Evolutionary conservation across 345 rosid species (phyloP), one percentile per base, ranked within the genome.

Genomic region (Eutrema yunnanense): DNA sequence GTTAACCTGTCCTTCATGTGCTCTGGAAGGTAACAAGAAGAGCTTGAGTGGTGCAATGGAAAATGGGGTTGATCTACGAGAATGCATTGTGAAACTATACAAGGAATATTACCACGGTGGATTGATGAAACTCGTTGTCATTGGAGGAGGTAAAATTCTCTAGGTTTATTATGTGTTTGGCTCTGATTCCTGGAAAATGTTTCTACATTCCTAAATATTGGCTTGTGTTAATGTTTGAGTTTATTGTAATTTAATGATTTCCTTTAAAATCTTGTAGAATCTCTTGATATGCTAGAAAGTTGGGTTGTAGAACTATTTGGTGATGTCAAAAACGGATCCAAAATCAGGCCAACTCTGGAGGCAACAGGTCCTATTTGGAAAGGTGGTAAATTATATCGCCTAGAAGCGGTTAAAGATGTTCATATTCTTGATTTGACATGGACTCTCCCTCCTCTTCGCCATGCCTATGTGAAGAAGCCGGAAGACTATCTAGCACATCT

Each of bases 401-500:
- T 95, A 75, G 86, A 87, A 80, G 98, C 97, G 16, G 94, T 95
- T 60, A 92, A 86, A 80, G 99, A 95, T 84, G 84, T 90, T 69
- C 88, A 95, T 81, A 86, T 85, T 64, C 96, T 95, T 47, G 86
- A 87, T 74, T 83, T 95, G 78, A 76, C 87, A 40, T 95, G 99
- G 98, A 84, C 89, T 40, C 82, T 95, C 59, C 98, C 99, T 38
- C 89, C 92, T 73, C 96, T 95, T 77, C 93, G 86, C 64, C 82
- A 84, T 77, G 87, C 88, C 43, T 92, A 95, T 82, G 78, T 87
- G 78, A 95, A 90, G 87, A 95, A 95, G 82, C 78, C 97, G 6
- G 98, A 95, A 82, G 98, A 90, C 79, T 95, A 95, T 82, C 80
- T 95, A 66, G 92, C 99, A 56, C 99, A 92, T 80, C 87, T 95